Percentiles rank a stretch among this genome's conserved stretches.
phyloP scores from a whole-genome alignment of 352 stramenopile species.

The Pythium vanterpoolii region DNA sequence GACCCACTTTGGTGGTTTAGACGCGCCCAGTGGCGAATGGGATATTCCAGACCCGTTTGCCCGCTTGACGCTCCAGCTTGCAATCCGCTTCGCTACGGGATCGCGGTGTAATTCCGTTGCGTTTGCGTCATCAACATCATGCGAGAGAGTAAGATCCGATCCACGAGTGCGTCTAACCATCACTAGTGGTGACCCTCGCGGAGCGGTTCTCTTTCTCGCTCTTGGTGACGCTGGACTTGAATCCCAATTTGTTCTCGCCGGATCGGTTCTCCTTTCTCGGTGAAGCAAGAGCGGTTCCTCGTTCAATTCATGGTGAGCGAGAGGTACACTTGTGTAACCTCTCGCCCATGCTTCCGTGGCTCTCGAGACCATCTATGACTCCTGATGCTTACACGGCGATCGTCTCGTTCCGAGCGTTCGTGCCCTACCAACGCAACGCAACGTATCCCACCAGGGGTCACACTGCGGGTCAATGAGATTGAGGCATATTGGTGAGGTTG shows the following conservation, averaged over 20 bases:
- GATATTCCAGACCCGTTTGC: not conserved
- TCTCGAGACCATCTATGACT: not conserved
- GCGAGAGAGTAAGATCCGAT: not conserved
- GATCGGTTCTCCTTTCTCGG: not conserved
- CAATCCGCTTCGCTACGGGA: slow-evolving; percentile 73
- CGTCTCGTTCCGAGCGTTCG: not conserved
- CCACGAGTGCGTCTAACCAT: not conserved
- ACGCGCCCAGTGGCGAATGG: slow-evolving; percentile 6
- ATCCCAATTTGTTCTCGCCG: not conserved
- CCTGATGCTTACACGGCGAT: not conserved
- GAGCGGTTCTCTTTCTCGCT: not conserved
- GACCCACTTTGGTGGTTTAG: not conserved
- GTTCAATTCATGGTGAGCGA: not conserved
- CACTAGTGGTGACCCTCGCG: not conserved
- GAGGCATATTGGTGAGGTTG: not conserved
- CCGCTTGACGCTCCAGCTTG: slow-evolving; percentile 66
- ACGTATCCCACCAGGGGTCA: no score
- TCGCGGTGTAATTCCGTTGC: slow-evolving; percentile 37
- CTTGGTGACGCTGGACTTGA: not conserved
- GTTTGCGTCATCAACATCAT: slow-evolving; percentile 1
- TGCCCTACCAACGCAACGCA: not conserved
- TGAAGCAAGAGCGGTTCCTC: not conserved
- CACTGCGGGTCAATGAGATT: not conserved
- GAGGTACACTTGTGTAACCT: not conserved
- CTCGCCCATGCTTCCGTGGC: not conserved